Percentiles rank a stretch among this genome's conserved stretches.
phyloP scores from a whole-genome alignment of 2,329 filamentous ascomycete genomes.

The Xylaria sp. region DNA sequence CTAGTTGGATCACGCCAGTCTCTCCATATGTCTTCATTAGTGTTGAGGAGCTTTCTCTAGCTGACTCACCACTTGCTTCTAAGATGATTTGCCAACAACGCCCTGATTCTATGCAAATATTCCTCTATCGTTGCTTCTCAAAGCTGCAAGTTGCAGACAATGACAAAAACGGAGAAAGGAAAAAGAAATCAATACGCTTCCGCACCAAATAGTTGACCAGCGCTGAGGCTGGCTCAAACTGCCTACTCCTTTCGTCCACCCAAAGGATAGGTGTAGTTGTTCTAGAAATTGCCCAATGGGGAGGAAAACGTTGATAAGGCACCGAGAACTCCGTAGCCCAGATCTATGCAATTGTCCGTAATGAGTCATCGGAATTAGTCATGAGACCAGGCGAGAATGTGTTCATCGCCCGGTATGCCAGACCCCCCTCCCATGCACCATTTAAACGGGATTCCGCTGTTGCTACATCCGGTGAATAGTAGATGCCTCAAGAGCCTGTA shows the following conservation, averaged over 20 bases:
- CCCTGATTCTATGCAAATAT: conserved; percentile 47
- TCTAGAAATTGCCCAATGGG: conserved; percentile 9
- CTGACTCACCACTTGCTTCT: conserved; percentile 42
- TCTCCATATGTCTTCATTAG: conserved; percentile 35
- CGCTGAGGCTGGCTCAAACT: conserved; percentile 22
- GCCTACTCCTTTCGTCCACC: conserved; percentile 7
- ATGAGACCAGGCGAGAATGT: conserved; percentile 24
- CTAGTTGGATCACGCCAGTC: conserved; percentile 12
- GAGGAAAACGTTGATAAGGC: conserved; percentile 39
- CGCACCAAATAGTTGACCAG: conserved; percentile 18
- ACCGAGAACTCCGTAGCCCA: conserved; percentile 49
- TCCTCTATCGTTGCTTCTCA: conserved; percentile 38
- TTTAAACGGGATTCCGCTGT: conserved; percentile 31
- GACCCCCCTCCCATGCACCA: conserved; percentile 27
- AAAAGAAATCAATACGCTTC: conserved; percentile 27
- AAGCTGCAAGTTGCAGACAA: conserved; percentile 29
- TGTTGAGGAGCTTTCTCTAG: conserved; percentile 31
- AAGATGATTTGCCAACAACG: conserved; percentile 48
- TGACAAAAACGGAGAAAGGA: conserved; percentile 1
- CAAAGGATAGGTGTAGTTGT: conserved; percentile 36
- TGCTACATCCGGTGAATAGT: conserved; percentile 67
- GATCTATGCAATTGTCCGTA: conserved; percentile 49
- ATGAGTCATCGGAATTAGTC: conserved; percentile 37
- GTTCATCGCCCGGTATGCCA: conserved; percentile 28
- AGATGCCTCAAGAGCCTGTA: conserved; percentile 86